These are phyloP conservation scores for Cyberlindnera lachancei DNA, from an alignment of 805 yeast species.

Conservation along the genomic window DNA sequence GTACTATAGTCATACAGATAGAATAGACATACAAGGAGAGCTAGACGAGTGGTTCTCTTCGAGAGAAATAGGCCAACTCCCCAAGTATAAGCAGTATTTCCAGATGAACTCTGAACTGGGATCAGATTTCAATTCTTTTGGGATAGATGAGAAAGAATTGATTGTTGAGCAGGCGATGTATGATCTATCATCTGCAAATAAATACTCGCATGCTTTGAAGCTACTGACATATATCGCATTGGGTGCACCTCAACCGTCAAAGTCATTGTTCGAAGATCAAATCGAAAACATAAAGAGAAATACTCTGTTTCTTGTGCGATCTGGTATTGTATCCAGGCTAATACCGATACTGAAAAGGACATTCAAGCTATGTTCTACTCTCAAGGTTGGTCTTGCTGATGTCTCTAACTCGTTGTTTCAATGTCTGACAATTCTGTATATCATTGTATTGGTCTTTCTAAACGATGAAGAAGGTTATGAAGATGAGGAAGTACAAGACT, in stretches of 20 bases:
- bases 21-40: slow-evolving; percentile 31
- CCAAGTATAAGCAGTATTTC: slow-evolving; percentile 1
- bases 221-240: slow-evolving; percentile 10
- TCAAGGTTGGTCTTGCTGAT: slow-evolving; percentile 2
- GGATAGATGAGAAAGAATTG: slow-evolving; percentile 11
- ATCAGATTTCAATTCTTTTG: slow-evolving; percentile 7
- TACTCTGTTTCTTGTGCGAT: slow-evolving; percentile 4
- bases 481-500: slow-evolving; percentile 1
- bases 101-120: slow-evolving; percentile 1
- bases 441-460: slow-evolving; percentile 6
- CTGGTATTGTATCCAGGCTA: slow-evolving; percentile 5
- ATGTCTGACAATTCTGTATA: slow-evolving; percentile 10
- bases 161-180: slow-evolving; percentile 8
- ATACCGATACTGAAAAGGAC: slow-evolving; percentile 2
- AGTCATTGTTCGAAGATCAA: slow-evolving; percentile 7
- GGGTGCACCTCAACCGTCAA: slow-evolving; percentile 11
- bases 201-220: slow-evolving; percentile 1
- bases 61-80: slow-evolving; percentile 19
- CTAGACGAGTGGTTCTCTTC: slow-evolving; percentile 39
- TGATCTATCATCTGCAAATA: background rate
- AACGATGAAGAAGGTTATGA: slow-evolving; percentile 2
- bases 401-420: slow-evolving; percentile 12
- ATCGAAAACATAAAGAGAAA: slow-evolving; percentile 6
- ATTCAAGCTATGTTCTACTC: slow-evolving; percentile 5
- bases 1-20: slow-evolving; percentile 34